Conservation (phyloP, 129 eudicot genomes). For the Mikania micrantha region DNA sequence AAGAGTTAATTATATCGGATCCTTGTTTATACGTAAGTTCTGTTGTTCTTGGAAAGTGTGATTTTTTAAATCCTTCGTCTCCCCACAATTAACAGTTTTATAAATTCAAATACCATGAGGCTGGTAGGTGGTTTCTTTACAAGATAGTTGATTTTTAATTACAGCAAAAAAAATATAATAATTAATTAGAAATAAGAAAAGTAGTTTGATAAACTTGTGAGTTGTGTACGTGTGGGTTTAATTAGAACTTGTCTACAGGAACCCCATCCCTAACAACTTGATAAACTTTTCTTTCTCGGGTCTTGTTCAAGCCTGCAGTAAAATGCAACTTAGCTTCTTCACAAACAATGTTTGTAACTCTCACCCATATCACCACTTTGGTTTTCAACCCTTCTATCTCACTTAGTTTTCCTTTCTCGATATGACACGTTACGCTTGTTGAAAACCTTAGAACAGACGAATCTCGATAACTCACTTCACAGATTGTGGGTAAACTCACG, state of each 20-base stretch:
- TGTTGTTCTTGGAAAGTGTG: too few species aligned
- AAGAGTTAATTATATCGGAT: too few species aligned
- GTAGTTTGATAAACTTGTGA: too few species aligned
- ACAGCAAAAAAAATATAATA: too few species aligned
- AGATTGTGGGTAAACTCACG: slow-evolving; percentile 25
- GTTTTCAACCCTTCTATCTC: slow-evolving; percentile 52
- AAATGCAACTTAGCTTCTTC: slow-evolving; percentile 41
- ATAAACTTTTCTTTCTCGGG: slow-evolving; percentile 34
- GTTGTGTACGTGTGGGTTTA: too few species aligned
- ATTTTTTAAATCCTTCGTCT: too few species aligned
- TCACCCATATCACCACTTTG: slow-evolving; percentile 45
- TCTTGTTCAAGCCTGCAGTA: slow-evolving; percentile 41
- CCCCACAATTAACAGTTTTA: too few species aligned
- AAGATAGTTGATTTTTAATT: too few species aligned
- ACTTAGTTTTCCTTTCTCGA: slow-evolving; percentile 45
- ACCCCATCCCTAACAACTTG: slow-evolving; percentile 43
- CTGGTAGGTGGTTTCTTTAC: too few species aligned
- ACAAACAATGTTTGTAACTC: slow-evolving; percentile 31
- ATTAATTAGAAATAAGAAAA: too few species aligned
- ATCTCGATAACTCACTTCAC: slow-evolving; percentile 49
- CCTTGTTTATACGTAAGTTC: too few species aligned
- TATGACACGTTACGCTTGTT: slow-evolving; percentile 31
- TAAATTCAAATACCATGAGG: too few species aligned
- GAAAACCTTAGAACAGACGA: slow-evolving; percentile 40
- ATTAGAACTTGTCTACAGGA: slow-evolving; percentile 42